phyloP scores from a whole-genome alignment of 208 protist genomes.

The Leishmania amazonensis region DNA sequence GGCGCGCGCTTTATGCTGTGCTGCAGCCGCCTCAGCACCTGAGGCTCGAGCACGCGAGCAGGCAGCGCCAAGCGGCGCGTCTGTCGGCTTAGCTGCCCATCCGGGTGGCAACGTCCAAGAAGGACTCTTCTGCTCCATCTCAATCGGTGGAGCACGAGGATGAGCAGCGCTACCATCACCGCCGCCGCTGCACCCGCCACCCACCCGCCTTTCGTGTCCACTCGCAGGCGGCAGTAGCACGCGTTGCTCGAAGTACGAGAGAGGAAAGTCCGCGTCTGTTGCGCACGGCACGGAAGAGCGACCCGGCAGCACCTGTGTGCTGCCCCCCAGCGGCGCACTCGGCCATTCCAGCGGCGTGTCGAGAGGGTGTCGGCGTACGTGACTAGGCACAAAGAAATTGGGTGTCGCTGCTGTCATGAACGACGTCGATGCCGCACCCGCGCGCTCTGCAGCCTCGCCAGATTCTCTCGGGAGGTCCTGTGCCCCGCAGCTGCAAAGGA shows the following conservation, averaged over 20 bases:
- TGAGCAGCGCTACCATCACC: not conserved
- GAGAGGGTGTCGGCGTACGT: not conserved
- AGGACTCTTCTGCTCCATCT: no score
- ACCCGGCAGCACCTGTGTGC: not conserved
- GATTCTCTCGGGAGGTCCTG: not conserved
- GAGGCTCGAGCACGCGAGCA: not conserved
- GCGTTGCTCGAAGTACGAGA: slow-evolving; percentile 49
- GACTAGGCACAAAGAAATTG: not conserved
- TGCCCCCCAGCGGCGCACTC: not conserved
- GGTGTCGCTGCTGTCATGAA: no score
- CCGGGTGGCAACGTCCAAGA: not conserved
- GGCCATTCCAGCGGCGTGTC: not conserved
- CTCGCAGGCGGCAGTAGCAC: slow-evolving; percentile 49
- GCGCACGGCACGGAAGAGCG: not conserved
- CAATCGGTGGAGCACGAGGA: not conserved
- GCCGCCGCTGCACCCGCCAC: not conserved
- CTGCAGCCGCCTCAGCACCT: not conserved
- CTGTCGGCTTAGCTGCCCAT: not conserved
- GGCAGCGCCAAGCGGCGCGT: not conserved
- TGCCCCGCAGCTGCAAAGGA: slow-evolving; percentile 41
- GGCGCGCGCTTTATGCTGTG: not conserved
- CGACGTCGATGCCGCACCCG: not conserved
- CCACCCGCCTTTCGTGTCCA: slow-evolving; percentile 35
- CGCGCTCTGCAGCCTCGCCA: not conserved
- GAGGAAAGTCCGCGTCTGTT: slow-evolving; percentile 6